Evolutionary conservation across 2,329 filamentous ascomycete genomes (phyloP).

Genomic region (Colletotrichum falcatum): DNA sequence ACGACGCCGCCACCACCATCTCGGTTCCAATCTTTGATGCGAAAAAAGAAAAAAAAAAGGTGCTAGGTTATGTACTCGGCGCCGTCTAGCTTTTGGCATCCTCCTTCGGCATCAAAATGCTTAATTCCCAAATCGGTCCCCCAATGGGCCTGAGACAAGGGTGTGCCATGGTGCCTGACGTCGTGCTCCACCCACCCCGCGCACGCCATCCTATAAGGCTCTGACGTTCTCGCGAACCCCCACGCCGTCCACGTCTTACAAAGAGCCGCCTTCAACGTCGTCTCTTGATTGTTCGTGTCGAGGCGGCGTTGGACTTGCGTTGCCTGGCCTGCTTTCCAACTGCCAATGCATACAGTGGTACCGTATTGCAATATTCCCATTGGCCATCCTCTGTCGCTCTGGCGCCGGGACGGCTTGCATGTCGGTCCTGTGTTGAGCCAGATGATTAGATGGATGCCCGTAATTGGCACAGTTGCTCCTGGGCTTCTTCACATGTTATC

Average conservation of each 20-base stretch:
- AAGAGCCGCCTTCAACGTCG: constrained; percentile 36
- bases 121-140: constrained; percentile 20
- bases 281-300: constrained; percentile 13
- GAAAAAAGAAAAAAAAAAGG: not conserved
- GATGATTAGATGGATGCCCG: not conserved
- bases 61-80: not conserved
- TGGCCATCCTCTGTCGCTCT: not conserved
- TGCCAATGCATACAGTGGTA: too few relatives aligned
- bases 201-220: constrained; percentile 40
- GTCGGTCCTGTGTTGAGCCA: not conserved
- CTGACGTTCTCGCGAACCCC: constrained; percentile 40
- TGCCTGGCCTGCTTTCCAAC: too few relatives aligned
- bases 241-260: constrained; percentile 24
- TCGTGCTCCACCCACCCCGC: constrained; percentile 36
- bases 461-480: not conserved
- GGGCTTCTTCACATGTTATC: not conserved
- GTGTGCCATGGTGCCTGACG: constrained; percentile 35
- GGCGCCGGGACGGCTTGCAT: not conserved
- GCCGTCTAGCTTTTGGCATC: not conserved
- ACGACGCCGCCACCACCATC: constrained; percentile 19
- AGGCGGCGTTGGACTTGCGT: not conserved
- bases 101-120: constrained; percentile 9
- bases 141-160: constrained; percentile 35
- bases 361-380: not conserved
- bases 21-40: not conserved